phyloP scores from a whole-genome alignment of 306 rosid species.

The Elaeagnus macrophylla region DNA sequence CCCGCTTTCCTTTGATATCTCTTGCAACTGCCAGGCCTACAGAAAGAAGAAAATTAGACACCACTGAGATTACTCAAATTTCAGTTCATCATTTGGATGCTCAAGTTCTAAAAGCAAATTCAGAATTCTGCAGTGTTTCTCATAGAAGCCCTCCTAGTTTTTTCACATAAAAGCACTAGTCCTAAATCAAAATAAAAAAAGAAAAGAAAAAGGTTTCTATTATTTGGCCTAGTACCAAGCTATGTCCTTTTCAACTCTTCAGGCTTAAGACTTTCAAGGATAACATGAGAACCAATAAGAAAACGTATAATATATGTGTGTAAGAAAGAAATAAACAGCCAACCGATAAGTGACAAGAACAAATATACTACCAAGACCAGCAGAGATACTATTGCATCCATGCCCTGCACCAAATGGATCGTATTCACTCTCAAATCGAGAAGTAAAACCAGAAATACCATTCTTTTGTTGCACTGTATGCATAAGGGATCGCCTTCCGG shows the following conservation, averaged over 20 bases:
- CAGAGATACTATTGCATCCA: conserved; percentile 94
- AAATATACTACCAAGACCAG: conserved; percentile 73
- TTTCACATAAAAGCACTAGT: too few species aligned
- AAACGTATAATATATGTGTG: neutral
- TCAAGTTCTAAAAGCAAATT: too few species aligned
- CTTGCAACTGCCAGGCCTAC: conserved; percentile 95
- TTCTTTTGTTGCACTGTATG: conserved; percentile 51
- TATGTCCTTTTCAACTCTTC: too few species aligned
- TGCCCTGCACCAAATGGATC: conserved; percentile 94
- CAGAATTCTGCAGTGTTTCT: too few species aligned
- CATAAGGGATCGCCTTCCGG: conserved; percentile 72
- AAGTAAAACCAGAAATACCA: conserved; percentile 69
- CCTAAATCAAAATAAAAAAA: too few species aligned
- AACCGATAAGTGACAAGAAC: conserved; percentile 2
- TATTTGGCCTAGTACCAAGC: too few species aligned
- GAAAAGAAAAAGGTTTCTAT: too few species aligned
- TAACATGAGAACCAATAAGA: too few species aligned
- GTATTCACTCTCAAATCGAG: conserved; percentile 68
- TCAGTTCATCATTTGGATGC: too few species aligned
- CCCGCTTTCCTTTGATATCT: conserved; percentile 79
- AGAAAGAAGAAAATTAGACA: conserved; percentile 10
- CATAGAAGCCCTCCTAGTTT: too few species aligned
- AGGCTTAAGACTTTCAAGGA: too few species aligned
- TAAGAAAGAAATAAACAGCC: neutral
- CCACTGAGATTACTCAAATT: neutral